Conservation (phyloP, 2,329 filamentous ascomycete genomes). For the Colletotrichum sojae region DNA sequence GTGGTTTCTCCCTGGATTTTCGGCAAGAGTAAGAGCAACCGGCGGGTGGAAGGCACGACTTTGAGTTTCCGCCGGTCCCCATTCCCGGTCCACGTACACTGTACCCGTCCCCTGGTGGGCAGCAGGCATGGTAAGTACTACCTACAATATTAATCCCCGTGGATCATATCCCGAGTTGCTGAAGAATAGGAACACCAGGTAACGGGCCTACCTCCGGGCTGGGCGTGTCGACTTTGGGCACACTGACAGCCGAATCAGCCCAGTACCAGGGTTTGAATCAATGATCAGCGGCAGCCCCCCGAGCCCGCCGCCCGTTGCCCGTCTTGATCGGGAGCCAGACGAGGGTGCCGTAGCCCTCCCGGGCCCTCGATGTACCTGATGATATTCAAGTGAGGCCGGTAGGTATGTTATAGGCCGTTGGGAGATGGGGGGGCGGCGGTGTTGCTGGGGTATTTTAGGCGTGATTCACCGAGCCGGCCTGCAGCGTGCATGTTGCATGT, state of each 20-base stretch:
- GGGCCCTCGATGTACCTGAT: neutral
- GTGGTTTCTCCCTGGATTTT: too few relatives aligned
- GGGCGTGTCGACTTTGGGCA: neutral
- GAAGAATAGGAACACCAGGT: too few relatives aligned
- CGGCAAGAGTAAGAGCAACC: too few relatives aligned
- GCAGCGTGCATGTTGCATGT: slow-evolving; percentile 12
- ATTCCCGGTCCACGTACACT: too few relatives aligned
- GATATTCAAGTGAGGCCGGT: neutral
- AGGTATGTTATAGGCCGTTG: neutral
- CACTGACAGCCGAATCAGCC: neutral
- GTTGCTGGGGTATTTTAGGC: neutral
- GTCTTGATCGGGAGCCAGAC: neutral
- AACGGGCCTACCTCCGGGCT: too few relatives aligned
- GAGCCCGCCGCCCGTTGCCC: slow-evolving; percentile 9
- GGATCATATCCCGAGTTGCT: too few relatives aligned
- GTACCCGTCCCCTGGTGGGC: too few relatives aligned
- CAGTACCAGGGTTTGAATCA: slow-evolving; percentile 33
- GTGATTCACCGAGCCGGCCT: slow-evolving; percentile 21
- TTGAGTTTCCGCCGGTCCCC: too few relatives aligned
- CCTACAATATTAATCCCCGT: too few relatives aligned
- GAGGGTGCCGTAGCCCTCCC: neutral
- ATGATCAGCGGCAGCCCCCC: slow-evolving; percentile 18
- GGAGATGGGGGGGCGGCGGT: neutral
- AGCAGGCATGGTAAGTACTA: too few relatives aligned
- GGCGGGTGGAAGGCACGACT: too few relatives aligned